Evolutionary conservation across 2,329 filamentous ascomycete species (phyloP).

Genomic region (Leptographium wingfieldii): DNA sequence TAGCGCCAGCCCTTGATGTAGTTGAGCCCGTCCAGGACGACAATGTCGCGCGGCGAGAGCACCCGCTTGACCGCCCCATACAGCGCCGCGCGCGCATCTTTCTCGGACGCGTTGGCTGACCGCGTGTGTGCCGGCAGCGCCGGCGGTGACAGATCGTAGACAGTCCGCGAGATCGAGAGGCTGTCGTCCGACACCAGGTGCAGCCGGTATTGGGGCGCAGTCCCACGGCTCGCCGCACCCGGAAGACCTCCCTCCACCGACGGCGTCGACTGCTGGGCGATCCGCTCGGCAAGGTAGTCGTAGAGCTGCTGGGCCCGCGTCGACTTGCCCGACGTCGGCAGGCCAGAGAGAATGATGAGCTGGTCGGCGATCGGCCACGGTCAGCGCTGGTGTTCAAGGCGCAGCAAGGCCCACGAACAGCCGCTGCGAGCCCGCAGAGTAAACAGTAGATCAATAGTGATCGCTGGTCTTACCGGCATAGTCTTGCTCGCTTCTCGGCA

Average conservation of each 20-base stretch:
- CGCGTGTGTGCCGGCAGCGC: slow-evolving; percentile 45
- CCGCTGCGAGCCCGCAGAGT: not conserved
- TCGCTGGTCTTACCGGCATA: slow-evolving; percentile 10
- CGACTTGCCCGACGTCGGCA: slow-evolving; percentile 57
- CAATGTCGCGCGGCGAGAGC: slow-evolving; percentile 59
- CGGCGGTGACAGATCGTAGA: slow-evolving; percentile 54
- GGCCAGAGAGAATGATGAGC: slow-evolving; percentile 55
- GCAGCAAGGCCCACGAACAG: not conserved
- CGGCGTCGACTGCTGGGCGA: slow-evolving; percentile 20
- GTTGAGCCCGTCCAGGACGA: slow-evolving; percentile 69
- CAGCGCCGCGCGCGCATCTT: slow-evolving; percentile 65
- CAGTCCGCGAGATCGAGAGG: slow-evolving; percentile 54
- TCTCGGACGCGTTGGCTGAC: slow-evolving; percentile 63
- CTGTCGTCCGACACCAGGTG: slow-evolving; percentile 64
- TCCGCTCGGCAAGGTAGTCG: slow-evolving; percentile 47
- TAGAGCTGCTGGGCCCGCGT: slow-evolving; percentile 54
- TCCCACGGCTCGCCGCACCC: slow-evolving; percentile 8
- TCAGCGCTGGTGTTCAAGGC: not conserved
- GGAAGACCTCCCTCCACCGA: not conserved
- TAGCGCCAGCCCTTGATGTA: slow-evolving; percentile 89
- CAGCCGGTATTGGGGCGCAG: slow-evolving; percentile 41
- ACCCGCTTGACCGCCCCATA: slow-evolving; percentile 70
- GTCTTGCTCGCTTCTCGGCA: not conserved
- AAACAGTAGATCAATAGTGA: not conserved
- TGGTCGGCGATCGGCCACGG: slow-evolving; percentile 17